A percentile compares a stretch with the other conserved stretches of the same genome.
phyloP scores from a whole-genome alignment of 345 rosid species.

The Rhodamnia rubescens region DNA sequence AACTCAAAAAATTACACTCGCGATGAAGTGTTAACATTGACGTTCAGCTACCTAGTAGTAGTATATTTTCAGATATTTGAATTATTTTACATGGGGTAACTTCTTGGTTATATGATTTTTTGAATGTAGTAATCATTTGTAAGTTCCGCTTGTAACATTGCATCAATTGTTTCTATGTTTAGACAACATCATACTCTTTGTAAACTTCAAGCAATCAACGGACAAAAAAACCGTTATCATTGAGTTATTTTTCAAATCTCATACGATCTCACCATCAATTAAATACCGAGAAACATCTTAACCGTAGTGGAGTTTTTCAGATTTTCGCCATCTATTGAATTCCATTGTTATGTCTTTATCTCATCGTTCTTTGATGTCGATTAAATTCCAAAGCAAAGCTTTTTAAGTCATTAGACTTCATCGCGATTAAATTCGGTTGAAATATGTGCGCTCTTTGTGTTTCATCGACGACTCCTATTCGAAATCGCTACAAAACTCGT shows the following conservation, averaged over 20 bases:
- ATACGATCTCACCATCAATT: fast-evolving
- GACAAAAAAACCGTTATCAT: background rate
- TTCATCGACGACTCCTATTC: background rate
- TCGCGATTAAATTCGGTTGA: background rate
- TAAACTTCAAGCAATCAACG: background rate
- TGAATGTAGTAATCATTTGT: background rate
- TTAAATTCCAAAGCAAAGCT: background rate
- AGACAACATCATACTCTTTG: background rate
- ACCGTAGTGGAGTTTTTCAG: background rate
- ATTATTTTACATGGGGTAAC: background rate
- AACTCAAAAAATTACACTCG: background rate
- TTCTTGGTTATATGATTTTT: background rate
- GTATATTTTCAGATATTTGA: background rate
- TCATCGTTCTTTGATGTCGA: background rate
- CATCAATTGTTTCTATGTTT: background rate
- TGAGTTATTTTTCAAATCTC: background rate
- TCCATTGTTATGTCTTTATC: background rate
- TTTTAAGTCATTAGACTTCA: background rate
- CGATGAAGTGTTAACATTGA: too few relatives aligned
- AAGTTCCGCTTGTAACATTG: background rate
- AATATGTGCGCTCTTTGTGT: background rate
- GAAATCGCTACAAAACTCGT: background rate
- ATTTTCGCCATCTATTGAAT: background rate
- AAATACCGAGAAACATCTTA: background rate
- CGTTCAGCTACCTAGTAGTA: too few relatives aligned